These are phyloP conservation scores for Penicillium egyptiacum DNA, from an alignment of 495 filamentous ascomycete genomes.

Conservation along the genomic window DNA sequence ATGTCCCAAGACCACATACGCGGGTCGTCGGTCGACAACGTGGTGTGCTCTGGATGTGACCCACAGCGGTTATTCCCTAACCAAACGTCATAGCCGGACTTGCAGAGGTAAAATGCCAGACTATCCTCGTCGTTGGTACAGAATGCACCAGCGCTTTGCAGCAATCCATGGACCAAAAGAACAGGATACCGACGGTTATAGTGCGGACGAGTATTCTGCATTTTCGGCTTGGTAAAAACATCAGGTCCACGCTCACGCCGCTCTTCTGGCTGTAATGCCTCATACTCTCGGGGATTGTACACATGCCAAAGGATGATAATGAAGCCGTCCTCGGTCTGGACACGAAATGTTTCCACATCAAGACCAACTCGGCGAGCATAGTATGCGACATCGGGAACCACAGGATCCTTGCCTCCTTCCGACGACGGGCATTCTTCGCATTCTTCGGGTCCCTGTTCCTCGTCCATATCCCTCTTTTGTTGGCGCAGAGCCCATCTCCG, in stretches of 20 bases:
- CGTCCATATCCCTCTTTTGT: slow-evolving; percentile 36
- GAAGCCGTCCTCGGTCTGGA: slow-evolving; percentile 95
- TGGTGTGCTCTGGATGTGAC: slow-evolving; percentile 70
- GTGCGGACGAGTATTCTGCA: slow-evolving; percentile 7
- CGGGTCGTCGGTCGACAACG: slow-evolving; percentile 71
- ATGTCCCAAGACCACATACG: slow-evolving; percentile 99
- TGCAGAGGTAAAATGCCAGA: slow-evolving; percentile 88
- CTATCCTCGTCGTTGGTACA: slow-evolving; percentile 89
- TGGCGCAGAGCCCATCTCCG: slow-evolving; percentile 58
- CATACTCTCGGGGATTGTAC: slow-evolving; percentile 78
- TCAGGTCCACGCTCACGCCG: slow-evolving; percentile 35
- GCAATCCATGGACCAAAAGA: slow-evolving; percentile 81
- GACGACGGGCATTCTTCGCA: slow-evolving; percentile 67
- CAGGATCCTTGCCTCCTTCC: slow-evolving; percentile 76
- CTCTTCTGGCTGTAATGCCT: slow-evolving; percentile 41
- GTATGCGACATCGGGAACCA: slow-evolving; percentile 78
- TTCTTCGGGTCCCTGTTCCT: slow-evolving; percentile 48
- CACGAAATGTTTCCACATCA: slow-evolving; percentile 78
- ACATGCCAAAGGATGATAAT: slow-evolving; percentile 86
- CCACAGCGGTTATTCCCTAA: slow-evolving; percentile 94
- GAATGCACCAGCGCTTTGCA: slow-evolving; percentile 86
- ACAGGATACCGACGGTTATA: slow-evolving; percentile 76
- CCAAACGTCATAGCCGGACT: slow-evolving; percentile 95
- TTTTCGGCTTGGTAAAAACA: slow-evolving; percentile 32
- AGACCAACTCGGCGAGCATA: slow-evolving; percentile 88